Percentiles rank a stretch among this genome's conserved stretches.
phyloP scores from a whole-genome alignment of 73 alveolate species.

The Paramecium caudatum region DNA sequence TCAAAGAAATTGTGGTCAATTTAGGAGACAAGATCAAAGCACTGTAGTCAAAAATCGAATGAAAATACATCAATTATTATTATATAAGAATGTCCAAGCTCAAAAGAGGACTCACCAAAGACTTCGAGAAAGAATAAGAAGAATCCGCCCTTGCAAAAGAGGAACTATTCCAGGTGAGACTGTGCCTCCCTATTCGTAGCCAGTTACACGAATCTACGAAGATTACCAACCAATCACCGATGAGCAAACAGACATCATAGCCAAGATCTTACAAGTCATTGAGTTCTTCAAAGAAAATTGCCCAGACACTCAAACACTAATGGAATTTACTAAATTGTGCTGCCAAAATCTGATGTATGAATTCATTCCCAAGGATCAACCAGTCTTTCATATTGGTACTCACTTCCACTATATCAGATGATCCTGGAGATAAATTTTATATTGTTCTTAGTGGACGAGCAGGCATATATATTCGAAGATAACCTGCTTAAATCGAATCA shows the following conservation, averaged over 20 bases:
- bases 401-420: conserved; percentile 9
- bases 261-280: not conserved
- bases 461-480: conserved; percentile 65
- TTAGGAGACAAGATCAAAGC: conserved; percentile 24
- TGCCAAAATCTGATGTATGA: conserved; percentile 58
- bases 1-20: conserved; percentile 52
- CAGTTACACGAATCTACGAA: conserved; percentile 26
- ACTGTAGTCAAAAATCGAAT: not conserved
- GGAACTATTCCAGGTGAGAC: conserved; percentile 21
- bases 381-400: conserved; percentile 45
- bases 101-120: not conserved
- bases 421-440: conserved; percentile 75
- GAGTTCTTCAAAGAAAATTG: conserved; percentile 29
- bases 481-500: conserved; percentile 2
- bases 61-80: conserved; percentile 13
- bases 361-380: not conserved
- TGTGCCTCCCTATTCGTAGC: conserved; percentile 27
- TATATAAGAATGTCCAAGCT: conserved; percentile 14
- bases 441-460: conserved; percentile 67
- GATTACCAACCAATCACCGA: not conserved
- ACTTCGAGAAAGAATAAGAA: conserved; percentile 20
- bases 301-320: conserved; percentile 9
- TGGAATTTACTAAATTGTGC: conserved; percentile 57
- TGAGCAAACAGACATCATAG: conserved; percentile 30
- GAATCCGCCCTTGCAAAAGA: not conserved